Conservation (phyloP, 2,329 filamentous ascomycete species). For the Camillea tinctor region DNA sequence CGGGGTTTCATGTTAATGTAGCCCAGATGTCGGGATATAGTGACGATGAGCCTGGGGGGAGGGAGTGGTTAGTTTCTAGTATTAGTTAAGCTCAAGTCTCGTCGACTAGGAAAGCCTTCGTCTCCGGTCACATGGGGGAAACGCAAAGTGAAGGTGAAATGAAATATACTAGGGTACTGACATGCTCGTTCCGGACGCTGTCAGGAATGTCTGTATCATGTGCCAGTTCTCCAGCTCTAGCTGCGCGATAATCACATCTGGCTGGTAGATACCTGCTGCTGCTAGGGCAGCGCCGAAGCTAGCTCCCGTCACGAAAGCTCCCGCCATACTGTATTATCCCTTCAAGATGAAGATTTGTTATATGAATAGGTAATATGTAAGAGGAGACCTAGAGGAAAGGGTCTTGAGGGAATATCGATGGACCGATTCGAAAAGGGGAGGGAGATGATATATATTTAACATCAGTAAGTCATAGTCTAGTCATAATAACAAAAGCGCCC, state of each 20-base stretch:
- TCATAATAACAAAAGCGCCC: too few species aligned
- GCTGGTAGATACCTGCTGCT: conserved; percentile 59
- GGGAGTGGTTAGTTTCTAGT: neutral
- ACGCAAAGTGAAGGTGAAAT: neutral
- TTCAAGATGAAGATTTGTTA: too few species aligned
- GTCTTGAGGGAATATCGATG: too few species aligned
- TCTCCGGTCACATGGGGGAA: neutral
- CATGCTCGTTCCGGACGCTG: conserved; percentile 61
- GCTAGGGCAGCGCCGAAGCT: conserved; percentile 62
- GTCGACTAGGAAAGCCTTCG: neutral
- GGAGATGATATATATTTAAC: too few species aligned
- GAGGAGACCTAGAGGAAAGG: too few species aligned
- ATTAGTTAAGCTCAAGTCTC: neutral
- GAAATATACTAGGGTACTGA: conserved; percentile 38
- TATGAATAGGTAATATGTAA: too few species aligned
- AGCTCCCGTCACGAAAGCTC: conserved; percentile 46
- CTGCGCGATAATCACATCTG: conserved; percentile 59
- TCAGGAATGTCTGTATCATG: conserved; percentile 65
- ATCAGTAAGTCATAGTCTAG: too few species aligned
- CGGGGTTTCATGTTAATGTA: conserved; percentile 46
- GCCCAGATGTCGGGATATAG: conserved; percentile 42
- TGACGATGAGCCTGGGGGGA: conserved; percentile 34
- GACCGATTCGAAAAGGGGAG: too few species aligned
- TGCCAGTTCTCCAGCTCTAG: conserved; percentile 61
- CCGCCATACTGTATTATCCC: conserved; percentile 5